Percentiles rank a stretch among this genome's conserved stretches.
Conservation (phyloP, 345 rosid species). For the Pistacia integerrima region DNA sequence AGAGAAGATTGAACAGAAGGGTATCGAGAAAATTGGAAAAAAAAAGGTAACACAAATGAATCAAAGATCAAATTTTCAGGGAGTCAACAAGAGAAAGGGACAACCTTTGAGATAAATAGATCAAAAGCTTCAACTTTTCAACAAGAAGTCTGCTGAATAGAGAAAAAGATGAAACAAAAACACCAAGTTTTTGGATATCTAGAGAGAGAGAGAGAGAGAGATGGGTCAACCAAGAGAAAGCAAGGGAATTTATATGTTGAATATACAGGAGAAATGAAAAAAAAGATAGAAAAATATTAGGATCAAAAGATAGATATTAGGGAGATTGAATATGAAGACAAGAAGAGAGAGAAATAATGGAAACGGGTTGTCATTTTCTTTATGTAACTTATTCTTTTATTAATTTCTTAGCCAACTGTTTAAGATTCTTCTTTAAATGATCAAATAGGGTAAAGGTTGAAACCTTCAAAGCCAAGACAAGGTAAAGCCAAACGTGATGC, state of each 20-base stretch:
- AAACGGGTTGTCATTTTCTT: slow-evolving; percentile 27
- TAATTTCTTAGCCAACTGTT: slow-evolving; percentile 16
- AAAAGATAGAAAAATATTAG: not conserved
- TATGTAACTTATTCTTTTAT: not conserved
- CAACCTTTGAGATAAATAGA: slow-evolving; percentile 1
- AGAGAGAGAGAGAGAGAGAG: not conserved
- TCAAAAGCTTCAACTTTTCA: slow-evolving; percentile 12
- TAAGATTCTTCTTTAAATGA: too few relatives aligned
- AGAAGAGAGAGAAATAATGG: slow-evolving; percentile 27
- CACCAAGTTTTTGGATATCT: not conserved
- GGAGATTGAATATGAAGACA: slow-evolving; percentile 14
- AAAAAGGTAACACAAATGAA: slow-evolving; percentile 13
- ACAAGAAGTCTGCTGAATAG: slow-evolving; percentile 9
- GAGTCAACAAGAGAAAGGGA: slow-evolving; percentile 8
- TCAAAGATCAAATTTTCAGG: slow-evolving; percentile 11
- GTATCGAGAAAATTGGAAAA: slow-evolving; percentile 18
- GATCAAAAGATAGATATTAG: not conserved
- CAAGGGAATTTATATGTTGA: slow-evolving; percentile 30
- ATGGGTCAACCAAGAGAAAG: slow-evolving; percentile 28
- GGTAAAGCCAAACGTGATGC: not conserved
- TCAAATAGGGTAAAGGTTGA: slow-evolving; percentile 29
- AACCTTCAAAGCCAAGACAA: slow-evolving; percentile 38
- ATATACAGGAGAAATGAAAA: slow-evolving; percentile 22
- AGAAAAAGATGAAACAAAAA: slow-evolving; percentile 19
- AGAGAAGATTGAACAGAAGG: not conserved